These are phyloP conservation scores for Cladosporium sp. DNA, from an alignment of 2,329 filamentous ascomycete genomes.

Conservation along the genomic window DNA sequence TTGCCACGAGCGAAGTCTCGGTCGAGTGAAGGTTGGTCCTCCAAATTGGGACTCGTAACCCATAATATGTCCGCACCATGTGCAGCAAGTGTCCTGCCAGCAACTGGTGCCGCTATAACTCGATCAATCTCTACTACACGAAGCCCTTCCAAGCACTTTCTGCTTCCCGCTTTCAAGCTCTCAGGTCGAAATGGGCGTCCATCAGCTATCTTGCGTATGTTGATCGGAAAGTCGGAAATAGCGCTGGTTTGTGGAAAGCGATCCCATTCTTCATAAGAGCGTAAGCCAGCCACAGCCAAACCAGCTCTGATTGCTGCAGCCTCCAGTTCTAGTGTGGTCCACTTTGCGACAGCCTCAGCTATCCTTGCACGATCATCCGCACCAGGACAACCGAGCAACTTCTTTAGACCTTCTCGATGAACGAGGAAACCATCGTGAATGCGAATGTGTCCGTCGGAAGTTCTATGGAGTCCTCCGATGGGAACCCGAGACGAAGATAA, in stretches of 20 bases:
- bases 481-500: slow-evolving; percentile 40
- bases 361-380: slow-evolving; percentile 43
- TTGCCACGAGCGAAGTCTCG: slow-evolving; percentile 32
- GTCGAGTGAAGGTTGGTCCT: slow-evolving; percentile 30
- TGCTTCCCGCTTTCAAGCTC: slow-evolving; percentile 18
- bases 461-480: slow-evolving; percentile 55
- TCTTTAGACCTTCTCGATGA: slow-evolving; percentile 48
- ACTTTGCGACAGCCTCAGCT: slow-evolving; percentile 39
- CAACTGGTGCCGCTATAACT: slow-evolving; percentile 34
- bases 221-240: slow-evolving; percentile 50
- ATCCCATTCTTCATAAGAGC: slow-evolving; percentile 56
- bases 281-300: slow-evolving; percentile 52
- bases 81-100: slow-evolving; percentile 32
- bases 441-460: slow-evolving; percentile 54
- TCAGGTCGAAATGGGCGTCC: slow-evolving; percentile 12
- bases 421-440: slow-evolving; percentile 58
- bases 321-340: slow-evolving; percentile 53
- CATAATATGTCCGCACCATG: slow-evolving; percentile 36
- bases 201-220: slow-evolving; percentile 39
- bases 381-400: slow-evolving; percentile 44
- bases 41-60: slow-evolving; percentile 32
- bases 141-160: slow-evolving; percentile 40
- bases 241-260: slow-evolving; percentile 47
- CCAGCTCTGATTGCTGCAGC: slow-evolving; percentile 42
- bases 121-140: slow-evolving; percentile 32